Percentiles rank a stretch among this genome's conserved stretches.
These are phyloP conservation scores for Dryadomyces quercivorus DNA, from an alignment of 2,329 filamentous ascomycete genomes.

Conservation along the genomic window DNA sequence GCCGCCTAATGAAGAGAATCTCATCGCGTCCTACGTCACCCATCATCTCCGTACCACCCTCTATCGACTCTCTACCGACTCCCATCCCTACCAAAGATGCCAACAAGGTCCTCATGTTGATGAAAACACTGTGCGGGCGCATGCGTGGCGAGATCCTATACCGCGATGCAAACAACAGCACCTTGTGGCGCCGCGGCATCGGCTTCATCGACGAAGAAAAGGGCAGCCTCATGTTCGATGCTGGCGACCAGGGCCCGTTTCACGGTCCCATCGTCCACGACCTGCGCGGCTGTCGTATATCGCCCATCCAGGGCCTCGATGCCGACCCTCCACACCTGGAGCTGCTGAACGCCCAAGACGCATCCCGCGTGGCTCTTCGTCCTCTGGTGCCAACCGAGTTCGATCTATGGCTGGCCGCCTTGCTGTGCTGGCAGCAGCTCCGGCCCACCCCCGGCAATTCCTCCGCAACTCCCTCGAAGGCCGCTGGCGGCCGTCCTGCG, in stretches of 20 bases:
- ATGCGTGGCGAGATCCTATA: constrained; percentile 74
- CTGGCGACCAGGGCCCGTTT: constrained; percentile 51
- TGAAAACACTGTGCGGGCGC: constrained; percentile 64
- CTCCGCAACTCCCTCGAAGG: constrained; percentile 26
- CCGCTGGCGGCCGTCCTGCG: constrained; percentile 19
- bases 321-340: constrained; percentile 38
- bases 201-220: constrained; percentile 68
- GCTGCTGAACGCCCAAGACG: constrained; percentile 38
- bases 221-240: constrained; percentile 63
- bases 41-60: constrained; percentile 38
- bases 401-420: constrained; percentile 68
- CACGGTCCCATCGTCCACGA: constrained; percentile 59
- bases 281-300: constrained; percentile 60
- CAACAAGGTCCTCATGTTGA: constrained; percentile 59
- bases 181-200: constrained; percentile 54
- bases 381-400: constrained; percentile 54
- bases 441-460: constrained; percentile 30
- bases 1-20: constrained; percentile 42
- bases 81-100: constrained; percentile 55
- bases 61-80: constrained; percentile 45
- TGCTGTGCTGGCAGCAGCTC: constrained; percentile 72
- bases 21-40: constrained; percentile 48
- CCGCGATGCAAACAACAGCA: constrained; percentile 44
- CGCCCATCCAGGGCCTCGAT: constrained; percentile 37
- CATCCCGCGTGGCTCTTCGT: constrained; percentile 51